Evolutionary conservation across 257 asterid species (phyloP), one percentile per base, ranked within the genome.

Genomic region (Nicotiana attenuata): DNA sequence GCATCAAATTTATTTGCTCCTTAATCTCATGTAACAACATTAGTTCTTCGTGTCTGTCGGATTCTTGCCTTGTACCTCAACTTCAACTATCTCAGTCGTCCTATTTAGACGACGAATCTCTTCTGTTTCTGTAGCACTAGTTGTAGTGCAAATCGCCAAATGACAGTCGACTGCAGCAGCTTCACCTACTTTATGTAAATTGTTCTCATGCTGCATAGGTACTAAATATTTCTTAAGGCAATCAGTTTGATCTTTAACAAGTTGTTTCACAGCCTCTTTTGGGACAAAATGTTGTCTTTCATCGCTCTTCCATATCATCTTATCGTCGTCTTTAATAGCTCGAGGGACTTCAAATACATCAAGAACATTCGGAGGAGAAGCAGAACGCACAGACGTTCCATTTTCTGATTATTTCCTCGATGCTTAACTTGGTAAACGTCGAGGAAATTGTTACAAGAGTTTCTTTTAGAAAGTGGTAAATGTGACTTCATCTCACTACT

Each of bases 271-370:
- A 9, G 47, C 82, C 33, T 89, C 86, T 56, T 82, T 83, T 17
- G 77, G 68, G 59, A 81, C 59, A 29, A 29, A 80, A 78, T 84
- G 82, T 66, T 85, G 84, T 29, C 57, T 79, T 80, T 83, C 89
- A 10, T 65, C 81, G 61, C 80, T 52, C 15, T 13, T 52, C 67
- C 24, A 80, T 35, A 80, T 76, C 6, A 9, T 82, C 85, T 86
- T 85, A 35, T 56, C 84, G 28, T 73, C 67, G 9, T 76, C 87
- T 68, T 86, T 84, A 11, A 83, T 94, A 20, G 57, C 88, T 81
- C 87, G 93, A 8, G 99, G 99, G 41, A 96, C 99, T 84, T 96
- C 98, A 77, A 94, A 94, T 38, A 96, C 97, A 89, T 96, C 98
- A 83, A 87, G 93, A 24, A 91, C 90, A 11, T 78, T 89, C 6